phyloP scores from a whole-genome alignment of 345 rosid genomes.

The Gossypium raimondii region DNA sequence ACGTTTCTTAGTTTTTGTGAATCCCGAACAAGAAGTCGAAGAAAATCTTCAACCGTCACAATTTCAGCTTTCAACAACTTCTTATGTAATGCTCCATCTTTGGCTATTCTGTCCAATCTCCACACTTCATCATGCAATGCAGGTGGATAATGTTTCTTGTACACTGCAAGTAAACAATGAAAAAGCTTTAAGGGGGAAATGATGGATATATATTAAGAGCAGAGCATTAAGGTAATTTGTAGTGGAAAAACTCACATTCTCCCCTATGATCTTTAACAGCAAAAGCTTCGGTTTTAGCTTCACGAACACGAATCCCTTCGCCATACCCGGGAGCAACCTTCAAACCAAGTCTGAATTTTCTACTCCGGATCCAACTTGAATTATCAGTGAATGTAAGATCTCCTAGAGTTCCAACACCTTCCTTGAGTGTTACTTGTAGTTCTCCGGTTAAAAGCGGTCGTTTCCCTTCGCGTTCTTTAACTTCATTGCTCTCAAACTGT shows the following conservation, averaged over 20 bases:
- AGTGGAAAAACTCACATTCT: conserved; percentile 55
- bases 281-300: conserved; percentile 86
- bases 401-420: conserved; percentile 84
- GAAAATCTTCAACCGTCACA: conserved; percentile 80
- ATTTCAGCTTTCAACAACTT: conserved; percentile 61
- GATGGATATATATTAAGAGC: no score
- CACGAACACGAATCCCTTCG: conserved; percentile 59
- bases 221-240: neutral
- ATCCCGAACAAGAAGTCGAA: conserved; percentile 65
- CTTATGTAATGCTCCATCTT: conserved; percentile 93
- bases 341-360: conserved; percentile 91
- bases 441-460: conserved; percentile 86
- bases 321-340: conserved; percentile 49
- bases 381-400: conserved; percentile 85
- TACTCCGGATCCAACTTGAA: conserved; percentile 96
- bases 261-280: conserved; percentile 97
- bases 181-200: no score
- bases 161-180: conserved; percentile 41
- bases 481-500: conserved; percentile 68
- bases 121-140: conserved; percentile 90
- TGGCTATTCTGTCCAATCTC: conserved; percentile 92
- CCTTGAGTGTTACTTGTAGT: conserved; percentile 62
- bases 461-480: conserved; percentile 87
- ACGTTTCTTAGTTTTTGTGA: conserved; percentile 73
- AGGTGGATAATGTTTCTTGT: conserved; percentile 95